Evolutionary conservation across 1,139 yeast species (phyloP).

Genomic region (Magnusiomyces ingens): DNA sequence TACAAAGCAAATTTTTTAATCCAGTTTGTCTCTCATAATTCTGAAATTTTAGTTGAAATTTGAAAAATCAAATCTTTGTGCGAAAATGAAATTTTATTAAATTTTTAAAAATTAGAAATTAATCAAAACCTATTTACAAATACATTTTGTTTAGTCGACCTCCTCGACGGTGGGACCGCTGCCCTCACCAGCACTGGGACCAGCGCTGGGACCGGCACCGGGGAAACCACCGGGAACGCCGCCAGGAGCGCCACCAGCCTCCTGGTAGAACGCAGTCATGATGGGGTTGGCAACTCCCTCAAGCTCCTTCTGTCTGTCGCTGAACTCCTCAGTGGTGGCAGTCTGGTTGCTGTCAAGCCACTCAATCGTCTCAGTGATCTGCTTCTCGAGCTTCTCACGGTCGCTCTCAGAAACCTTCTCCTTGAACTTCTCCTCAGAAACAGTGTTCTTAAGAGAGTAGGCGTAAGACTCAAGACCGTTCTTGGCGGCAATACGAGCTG

Average conservation of each 20-base stretch:
- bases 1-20: too few relatives aligned
- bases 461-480: constrained; percentile 90
- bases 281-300: constrained; percentile 91
- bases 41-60: too few relatives aligned
- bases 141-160: constrained; percentile 6
- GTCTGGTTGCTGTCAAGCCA: constrained; percentile 89
- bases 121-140: too few relatives aligned
- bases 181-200: constrained; percentile 40
- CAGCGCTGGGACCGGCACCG: constrained; percentile 18
- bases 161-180: constrained; percentile 8
- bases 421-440: constrained; percentile 72
- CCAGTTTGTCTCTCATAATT: too few relatives aligned
- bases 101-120: too few relatives aligned
- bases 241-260: constrained; percentile 46
- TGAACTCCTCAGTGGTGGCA: constrained; percentile 80
- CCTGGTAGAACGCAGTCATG: constrained; percentile 79
- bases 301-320: constrained; percentile 88
- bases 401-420: constrained; percentile 79
- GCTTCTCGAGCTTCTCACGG: constrained; percentile 69
- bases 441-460: constrained; percentile 79
- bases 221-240: constrained; percentile 58
- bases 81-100: too few relatives aligned
- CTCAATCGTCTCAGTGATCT: constrained; percentile 76
- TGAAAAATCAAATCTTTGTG: too few relatives aligned
- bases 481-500: constrained; percentile 70